Evolutionary conservation across 176 grass and related monocot genomes (phyloP).

Genomic region (Poa annua): DNA sequence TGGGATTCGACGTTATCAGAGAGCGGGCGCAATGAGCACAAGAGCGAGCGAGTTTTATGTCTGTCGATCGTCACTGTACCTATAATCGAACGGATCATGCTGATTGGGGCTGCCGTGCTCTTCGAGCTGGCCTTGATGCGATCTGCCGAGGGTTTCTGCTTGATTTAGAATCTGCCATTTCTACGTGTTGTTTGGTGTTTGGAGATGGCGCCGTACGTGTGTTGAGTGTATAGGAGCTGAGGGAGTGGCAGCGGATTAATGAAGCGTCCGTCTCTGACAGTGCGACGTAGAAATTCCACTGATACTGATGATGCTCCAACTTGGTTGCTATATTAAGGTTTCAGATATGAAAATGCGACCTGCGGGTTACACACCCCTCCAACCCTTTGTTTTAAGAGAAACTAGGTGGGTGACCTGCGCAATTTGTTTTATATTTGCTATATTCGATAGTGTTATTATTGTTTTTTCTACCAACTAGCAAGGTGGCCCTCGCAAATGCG

Average conservation of each 20-base stretch:
- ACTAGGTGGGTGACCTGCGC: no score
- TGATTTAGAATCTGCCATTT: neutral
- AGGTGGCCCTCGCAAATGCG: no score
- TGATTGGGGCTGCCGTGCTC: constrained; percentile 3
- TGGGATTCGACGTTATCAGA: constrained; percentile 95
- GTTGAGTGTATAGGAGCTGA: constrained; percentile 33
- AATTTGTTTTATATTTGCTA: no score
- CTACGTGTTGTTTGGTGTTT: constrained; percentile 2
- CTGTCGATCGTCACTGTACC: neutral
- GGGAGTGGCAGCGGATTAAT: constrained; percentile 54
- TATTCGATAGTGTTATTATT: no score
- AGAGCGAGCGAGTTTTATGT: neutral
- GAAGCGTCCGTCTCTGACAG: constrained; percentile 45
- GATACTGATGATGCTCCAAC: constrained; percentile 32
- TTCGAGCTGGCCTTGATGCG: constrained; percentile 7
- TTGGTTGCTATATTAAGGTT: neutral
- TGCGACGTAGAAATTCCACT: constrained; percentile 51
- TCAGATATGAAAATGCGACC: neutral
- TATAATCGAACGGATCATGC: constrained; percentile 43
- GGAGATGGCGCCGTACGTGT: constrained; percentile 26
- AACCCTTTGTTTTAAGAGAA: no score
- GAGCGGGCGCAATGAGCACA: constrained; percentile 71
- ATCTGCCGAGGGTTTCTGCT: constrained; percentile 38
- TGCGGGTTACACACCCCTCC: no score
- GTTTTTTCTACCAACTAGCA: no score